Conservation (phyloP, 2,329 filamentous ascomycete genomes). For the Nannizzia gypsea region DNA sequence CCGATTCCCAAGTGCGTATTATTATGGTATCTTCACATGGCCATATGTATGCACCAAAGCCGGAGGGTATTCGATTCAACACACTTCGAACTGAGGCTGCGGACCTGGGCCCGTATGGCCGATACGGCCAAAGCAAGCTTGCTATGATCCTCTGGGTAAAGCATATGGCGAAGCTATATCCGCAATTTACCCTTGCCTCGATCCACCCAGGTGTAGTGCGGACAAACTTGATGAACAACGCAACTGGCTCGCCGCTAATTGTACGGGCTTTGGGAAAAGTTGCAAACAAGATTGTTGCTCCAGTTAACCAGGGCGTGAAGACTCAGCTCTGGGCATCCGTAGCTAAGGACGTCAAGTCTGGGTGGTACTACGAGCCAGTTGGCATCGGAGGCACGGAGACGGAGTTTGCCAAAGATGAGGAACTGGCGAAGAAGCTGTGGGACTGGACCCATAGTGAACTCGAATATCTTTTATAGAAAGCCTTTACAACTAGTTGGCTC, state of each 20-base stretch:
- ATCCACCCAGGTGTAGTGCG: constrained; percentile 40
- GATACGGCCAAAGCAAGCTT: constrained; percentile 42
- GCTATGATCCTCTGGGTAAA: constrained; percentile 39
- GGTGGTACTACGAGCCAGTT: constrained; percentile 33
- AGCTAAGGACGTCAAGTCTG: constrained; percentile 23
- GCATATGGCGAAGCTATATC: constrained; percentile 29
- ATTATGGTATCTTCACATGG: constrained; percentile 27
- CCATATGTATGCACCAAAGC: constrained; percentile 21
- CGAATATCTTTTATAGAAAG: too few relatives aligned
- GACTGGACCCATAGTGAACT: too few relatives aligned
- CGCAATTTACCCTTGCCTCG: constrained; percentile 33
- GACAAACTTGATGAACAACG: constrained; percentile 28
- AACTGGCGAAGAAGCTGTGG: constrained; percentile 29
- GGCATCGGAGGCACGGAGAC: constrained; percentile 23
- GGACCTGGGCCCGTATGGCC: too few relatives aligned
- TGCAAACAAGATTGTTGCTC: constrained; percentile 22
- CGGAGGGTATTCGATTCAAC: constrained; percentile 29
- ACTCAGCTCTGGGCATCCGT: constrained; percentile 34
- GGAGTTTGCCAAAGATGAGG: constrained; percentile 22
- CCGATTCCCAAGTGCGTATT: constrained; percentile 27
- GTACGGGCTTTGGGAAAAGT: too few relatives aligned
- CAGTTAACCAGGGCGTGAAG: constrained; percentile 24
- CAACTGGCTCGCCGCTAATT: constrained; percentile 18
- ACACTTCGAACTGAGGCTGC: too few relatives aligned
- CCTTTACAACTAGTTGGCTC: too few relatives aligned